Conservation (phyloP, 306 rosid species). For the Begonia peltatifolia region DNA sequence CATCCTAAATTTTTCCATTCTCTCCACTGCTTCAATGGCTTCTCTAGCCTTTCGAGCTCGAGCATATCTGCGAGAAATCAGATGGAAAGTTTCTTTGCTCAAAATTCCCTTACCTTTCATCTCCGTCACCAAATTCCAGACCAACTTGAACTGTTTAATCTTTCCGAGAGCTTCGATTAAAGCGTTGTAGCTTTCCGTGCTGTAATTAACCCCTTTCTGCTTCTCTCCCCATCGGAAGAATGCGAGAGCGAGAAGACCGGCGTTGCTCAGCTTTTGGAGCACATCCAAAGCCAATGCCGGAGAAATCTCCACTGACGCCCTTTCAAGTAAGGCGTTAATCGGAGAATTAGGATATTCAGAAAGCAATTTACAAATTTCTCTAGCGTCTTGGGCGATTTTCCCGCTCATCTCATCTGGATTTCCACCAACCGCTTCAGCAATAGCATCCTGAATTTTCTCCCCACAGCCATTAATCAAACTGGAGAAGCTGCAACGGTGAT, state of each 20-base stretch:
- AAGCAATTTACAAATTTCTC: slow-evolving; percentile 32
- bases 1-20: slow-evolving; percentile 54
- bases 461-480: slow-evolving; percentile 5
- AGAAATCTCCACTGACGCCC: slow-evolving; percentile 19
- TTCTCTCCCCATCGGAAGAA: slow-evolving; percentile 83
- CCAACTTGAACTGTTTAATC: slow-evolving; percentile 63
- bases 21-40: slow-evolving; percentile 50
- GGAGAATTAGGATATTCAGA: slow-evolving; percentile 18
- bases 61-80: slow-evolving; percentile 49
- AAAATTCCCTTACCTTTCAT: slow-evolving; percentile 45
- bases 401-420: slow-evolving; percentile 10
- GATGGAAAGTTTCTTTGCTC: slow-evolving; percentile 39
- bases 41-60: slow-evolving; percentile 49
- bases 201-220: slow-evolving; percentile 40
- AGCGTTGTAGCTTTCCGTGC: slow-evolving; percentile 36
- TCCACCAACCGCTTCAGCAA: slow-evolving; percentile 3
- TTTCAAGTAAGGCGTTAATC: slow-evolving; percentile 23
- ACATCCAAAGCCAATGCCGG: slow-evolving; percentile 40
- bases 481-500: no score
- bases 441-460: slow-evolving; percentile 4
- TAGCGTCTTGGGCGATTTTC: slow-evolving; percentile 16
- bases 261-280: slow-evolving; percentile 59
- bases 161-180: slow-evolving; percentile 71
- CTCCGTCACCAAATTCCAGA: slow-evolving; percentile 62
- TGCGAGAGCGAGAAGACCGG: slow-evolving; percentile 56